Conservation (phyloP, 1,284 basidiomycete species). For the Exsudoporus floridanus region DNA sequence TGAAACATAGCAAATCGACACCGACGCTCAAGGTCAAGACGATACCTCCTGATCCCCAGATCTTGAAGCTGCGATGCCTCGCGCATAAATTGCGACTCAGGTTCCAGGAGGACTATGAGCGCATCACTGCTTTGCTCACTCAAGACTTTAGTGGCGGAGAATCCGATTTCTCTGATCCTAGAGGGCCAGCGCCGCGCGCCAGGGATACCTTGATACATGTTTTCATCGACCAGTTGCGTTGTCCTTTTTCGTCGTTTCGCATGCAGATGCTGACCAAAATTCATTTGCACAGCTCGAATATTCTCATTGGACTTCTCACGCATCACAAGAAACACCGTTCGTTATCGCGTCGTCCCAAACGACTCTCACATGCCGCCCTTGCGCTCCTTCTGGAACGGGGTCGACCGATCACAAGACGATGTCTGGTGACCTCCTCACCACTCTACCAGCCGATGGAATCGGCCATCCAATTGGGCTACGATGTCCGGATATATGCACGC, state of each 20-base stretch:
- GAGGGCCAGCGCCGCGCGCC: constrained; percentile 46
- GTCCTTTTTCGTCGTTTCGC: constrained; percentile 14
- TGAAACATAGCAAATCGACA: constrained; percentile 47
- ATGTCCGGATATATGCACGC: constrained; percentile 73
- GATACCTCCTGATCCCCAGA: constrained; percentile 49
- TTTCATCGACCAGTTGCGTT: constrained; percentile 80
- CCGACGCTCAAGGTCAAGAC: constrained; percentile 39
- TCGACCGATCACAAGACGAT: constrained; percentile 63
- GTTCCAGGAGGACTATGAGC: constrained; percentile 54
- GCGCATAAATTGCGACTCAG: constrained; percentile 55
- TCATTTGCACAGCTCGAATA: constrained; percentile 63
- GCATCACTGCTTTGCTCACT: constrained; percentile 47
- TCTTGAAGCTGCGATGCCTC: constrained; percentile 51
- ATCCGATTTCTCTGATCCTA: constrained; percentile 42
- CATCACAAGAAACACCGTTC: constrained; percentile 57
- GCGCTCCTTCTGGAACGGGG: constrained; percentile 74
- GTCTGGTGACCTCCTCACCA: constrained; percentile 79
- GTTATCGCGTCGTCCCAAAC: constrained; percentile 35
- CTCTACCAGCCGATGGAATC: constrained; percentile 79
- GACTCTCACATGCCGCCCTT: constrained; percentile 68
- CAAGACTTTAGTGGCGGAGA: constrained; percentile 40
- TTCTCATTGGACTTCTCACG: constrained; percentile 73
- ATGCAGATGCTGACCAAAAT: constrained; percentile 1
- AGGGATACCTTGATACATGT: constrained; percentile 72
- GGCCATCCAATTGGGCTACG: constrained; percentile 75